phyloP scores from a whole-genome alignment of 192 early-diverging fungal genomes.

The Mortierella claussenii region DNA sequence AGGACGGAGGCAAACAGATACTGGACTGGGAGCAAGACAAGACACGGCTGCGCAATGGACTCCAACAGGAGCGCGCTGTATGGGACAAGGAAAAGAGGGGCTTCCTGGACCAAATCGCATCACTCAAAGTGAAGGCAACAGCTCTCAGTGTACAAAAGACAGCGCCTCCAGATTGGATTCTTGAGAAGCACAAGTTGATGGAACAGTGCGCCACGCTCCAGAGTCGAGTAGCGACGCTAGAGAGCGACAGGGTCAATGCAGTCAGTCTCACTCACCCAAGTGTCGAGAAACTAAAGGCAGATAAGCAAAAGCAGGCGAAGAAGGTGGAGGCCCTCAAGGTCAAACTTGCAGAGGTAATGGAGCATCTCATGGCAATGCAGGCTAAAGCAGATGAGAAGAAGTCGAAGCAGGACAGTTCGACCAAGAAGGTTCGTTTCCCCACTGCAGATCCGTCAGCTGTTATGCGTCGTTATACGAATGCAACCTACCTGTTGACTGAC shows the following conservation, averaged over 20 bases:
- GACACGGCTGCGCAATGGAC: slow-evolving; percentile 11
- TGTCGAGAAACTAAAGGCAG: slow-evolving; percentile 12
- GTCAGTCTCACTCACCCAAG: neutral
- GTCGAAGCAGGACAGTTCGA: neutral
- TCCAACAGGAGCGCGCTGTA: slow-evolving; percentile 16
- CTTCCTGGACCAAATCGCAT: slow-evolving; percentile 45
- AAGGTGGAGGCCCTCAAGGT: slow-evolving; percentile 17
- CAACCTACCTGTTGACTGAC: no score
- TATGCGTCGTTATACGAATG: no score
- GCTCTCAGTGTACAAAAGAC: slow-evolving; percentile 28
- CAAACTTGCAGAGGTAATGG: slow-evolving; percentile 35
- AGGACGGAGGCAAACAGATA: slow-evolving; percentile 17
- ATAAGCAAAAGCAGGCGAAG: slow-evolving; percentile 26
- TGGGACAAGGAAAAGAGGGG: slow-evolving; percentile 43
- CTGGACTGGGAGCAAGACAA: slow-evolving; percentile 30
- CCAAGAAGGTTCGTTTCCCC: slow-evolving; percentile 28
- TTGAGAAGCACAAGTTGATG: slow-evolving; percentile 30
- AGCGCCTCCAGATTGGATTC: slow-evolving; percentile 36
- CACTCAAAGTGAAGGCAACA: slow-evolving; percentile 36
- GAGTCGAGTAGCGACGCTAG: slow-evolving; percentile 18
- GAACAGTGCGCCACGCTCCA: slow-evolving; percentile 24
- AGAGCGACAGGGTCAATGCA: slow-evolving; percentile 18
- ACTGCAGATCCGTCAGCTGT: no score
- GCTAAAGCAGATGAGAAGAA: slow-evolving; percentile 11
- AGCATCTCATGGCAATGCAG: slow-evolving; percentile 12